phyloP scores from a whole-genome alignment of 306 rosid species.

The Pterocarpus santalinus region DNA sequence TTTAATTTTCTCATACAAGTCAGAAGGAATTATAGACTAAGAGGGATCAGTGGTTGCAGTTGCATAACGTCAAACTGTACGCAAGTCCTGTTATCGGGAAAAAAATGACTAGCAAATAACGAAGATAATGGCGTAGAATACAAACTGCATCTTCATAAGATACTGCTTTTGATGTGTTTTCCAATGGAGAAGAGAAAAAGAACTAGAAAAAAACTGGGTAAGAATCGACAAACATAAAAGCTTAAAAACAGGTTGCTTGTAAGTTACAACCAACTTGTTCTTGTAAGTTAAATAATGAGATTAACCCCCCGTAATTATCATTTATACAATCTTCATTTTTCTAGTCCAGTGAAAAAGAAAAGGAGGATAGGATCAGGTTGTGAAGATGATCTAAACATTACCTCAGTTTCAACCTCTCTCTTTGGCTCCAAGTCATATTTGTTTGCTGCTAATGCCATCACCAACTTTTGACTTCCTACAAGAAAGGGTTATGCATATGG shows the following conservation, averaged over 20 bases:
- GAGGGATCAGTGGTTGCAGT: too few relatives aligned
- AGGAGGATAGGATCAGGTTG: not conserved
- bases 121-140: too few relatives aligned
- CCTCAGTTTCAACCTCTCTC: constrained; percentile 81
- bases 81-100: too few relatives aligned
- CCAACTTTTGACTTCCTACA: constrained; percentile 72
- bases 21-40: not conserved
- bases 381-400: constrained; percentile 37
- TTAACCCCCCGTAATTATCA: not conserved
- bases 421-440: constrained; percentile 76
- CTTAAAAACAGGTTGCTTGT: not conserved
- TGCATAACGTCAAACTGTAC: too few relatives aligned
- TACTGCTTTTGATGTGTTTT: constrained; percentile 18
- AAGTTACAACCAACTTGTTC: not conserved
- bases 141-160: too few relatives aligned
- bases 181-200: constrained; percentile 1
- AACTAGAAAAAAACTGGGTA: not conserved
- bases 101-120: too few relatives aligned
- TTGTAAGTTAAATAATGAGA: not conserved
- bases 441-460: constrained; percentile 85
- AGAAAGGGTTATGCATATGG: constrained; percentile 22
- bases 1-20: constrained; percentile 31
- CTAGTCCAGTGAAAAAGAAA: not conserved
- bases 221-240: not conserved
- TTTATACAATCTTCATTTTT: not conserved